A percentile compares a stretch with the other conserved stretches of the same genome.
phyloP scores from a whole-genome alignment of 2,329 filamentous ascomycete genomes.

The Fusarium secorum region DNA sequence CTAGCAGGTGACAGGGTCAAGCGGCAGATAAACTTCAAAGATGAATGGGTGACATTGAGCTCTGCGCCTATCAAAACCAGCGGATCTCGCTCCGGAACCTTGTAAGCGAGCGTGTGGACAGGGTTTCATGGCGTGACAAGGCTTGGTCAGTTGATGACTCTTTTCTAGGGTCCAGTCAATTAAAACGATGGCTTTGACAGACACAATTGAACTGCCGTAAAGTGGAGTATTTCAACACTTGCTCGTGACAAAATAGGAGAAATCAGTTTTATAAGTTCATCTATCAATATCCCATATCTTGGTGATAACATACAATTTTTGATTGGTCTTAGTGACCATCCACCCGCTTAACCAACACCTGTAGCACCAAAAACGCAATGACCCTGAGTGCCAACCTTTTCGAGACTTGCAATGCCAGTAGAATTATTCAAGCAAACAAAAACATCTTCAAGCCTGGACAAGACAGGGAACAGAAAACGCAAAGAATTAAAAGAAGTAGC shows the following conservation, averaged over 20 bases:
- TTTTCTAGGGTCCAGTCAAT: neutral
- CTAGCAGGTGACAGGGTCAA: neutral
- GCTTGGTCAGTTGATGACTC: neutral
- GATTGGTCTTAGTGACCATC: neutral
- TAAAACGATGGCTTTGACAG: neutral
- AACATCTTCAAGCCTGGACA: rapidly evolving
- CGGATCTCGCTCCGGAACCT: neutral
- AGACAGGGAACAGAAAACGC: too few species aligned
- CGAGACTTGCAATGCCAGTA: neutral
- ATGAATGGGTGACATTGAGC: neutral
- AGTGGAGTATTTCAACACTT: rapidly evolving
- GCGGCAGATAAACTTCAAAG: neutral
- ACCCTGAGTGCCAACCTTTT: neutral
- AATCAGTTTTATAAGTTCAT: neutral
- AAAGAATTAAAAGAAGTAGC: rapidly evolving
- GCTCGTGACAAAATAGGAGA: rapidly evolving
- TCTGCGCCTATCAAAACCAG: neutral
- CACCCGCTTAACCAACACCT: neutral
- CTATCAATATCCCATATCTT: too few species aligned
- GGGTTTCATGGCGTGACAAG: neutral
- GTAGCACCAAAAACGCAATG: neutral
- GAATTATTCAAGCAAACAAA: neutral
- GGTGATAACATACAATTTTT: neutral
- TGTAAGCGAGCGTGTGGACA: neutral
- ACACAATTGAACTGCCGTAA: neutral